Percentiles rank a stretch among this genome's conserved stretches.
Evolutionary conservation across 257 asterid genomes (phyloP).

Genomic region (Rauvolfia tetraphylla): DNA sequence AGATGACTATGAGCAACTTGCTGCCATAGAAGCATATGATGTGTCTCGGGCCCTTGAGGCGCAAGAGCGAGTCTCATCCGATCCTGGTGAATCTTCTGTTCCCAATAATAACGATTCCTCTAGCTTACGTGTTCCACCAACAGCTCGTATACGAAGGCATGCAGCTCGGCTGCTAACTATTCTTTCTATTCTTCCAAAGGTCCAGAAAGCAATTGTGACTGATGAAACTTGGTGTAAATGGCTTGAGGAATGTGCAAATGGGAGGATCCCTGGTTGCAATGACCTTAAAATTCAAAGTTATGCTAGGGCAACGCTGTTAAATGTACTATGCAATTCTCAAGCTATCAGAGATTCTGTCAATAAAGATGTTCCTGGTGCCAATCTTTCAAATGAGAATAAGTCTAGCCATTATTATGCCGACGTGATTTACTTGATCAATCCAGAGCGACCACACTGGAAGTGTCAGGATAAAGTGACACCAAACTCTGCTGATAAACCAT

Average conservation of each 20-base stretch:
- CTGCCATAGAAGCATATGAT: conserved; percentile 98
- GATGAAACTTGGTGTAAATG: conserved; percentile 74
- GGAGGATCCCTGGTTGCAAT: conserved; percentile 74
- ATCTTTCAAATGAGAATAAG: conserved; percentile 24
- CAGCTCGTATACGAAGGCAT: conserved; percentile 96
- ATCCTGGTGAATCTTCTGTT: conserved; percentile 49
- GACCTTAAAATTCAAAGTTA: conserved; percentile 94
- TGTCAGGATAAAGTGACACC: conserved; percentile 40
- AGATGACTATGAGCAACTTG: conserved; percentile 95
- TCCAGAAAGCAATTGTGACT: conserved; percentile 61
- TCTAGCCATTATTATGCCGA: conserved; percentile 68
- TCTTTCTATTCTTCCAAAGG: conserved; percentile 76
- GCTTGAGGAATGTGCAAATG: conserved; percentile 94
- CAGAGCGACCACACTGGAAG: conserved; percentile 89
- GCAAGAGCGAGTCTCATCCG: conserved; percentile 49
- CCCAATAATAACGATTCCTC: conserved; percentile 44
- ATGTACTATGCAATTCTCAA: conserved; percentile 58
- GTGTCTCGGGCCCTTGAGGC: conserved; percentile 80
- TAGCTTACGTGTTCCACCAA: conserved; percentile 82
- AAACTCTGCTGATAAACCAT: conserved; percentile 30
- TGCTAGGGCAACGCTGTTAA: conserved; percentile 83
- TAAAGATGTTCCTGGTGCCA: conserved; percentile 34
- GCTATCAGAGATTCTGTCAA: conserved; percentile 37
- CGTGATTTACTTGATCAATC: conserved; percentile 78
- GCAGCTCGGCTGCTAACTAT: conserved; percentile 85